Evolutionary conservation across 352 stramenopile genomes (phyloP).

Genomic region (Aphanomyces astaci): DNA sequence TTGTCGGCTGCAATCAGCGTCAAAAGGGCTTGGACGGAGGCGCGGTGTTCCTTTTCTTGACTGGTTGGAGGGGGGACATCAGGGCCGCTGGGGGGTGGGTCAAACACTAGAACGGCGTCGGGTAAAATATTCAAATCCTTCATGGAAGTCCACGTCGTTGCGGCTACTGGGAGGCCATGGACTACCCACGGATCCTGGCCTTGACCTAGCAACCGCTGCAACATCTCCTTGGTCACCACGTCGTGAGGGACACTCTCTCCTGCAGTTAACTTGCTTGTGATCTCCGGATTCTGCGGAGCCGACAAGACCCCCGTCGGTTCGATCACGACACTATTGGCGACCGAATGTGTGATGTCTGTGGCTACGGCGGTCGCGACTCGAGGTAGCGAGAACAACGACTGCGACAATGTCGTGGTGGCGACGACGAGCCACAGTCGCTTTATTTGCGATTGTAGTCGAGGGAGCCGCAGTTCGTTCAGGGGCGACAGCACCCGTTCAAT

Average conservation of each 20-base stretch:
- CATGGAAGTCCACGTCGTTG: background rate
- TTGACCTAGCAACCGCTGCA: background rate
- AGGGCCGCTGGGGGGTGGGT: background rate
- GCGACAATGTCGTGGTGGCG: background rate
- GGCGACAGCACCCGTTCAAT: background rate
- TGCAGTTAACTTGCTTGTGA: background rate
- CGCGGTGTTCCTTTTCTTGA: background rate
- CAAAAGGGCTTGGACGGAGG: background rate
- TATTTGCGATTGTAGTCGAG: background rate
- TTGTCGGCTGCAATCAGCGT: background rate
- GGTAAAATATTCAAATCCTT: background rate
- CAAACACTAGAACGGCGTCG: background rate
- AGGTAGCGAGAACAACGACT: background rate
- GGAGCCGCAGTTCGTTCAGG: background rate
- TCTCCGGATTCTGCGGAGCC: background rate
- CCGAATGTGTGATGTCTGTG: background rate
- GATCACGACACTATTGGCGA: background rate
- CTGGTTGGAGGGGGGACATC: background rate
- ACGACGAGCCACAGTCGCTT: background rate
- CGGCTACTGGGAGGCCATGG: background rate
- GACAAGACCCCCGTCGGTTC: background rate
- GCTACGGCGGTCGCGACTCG: background rate
- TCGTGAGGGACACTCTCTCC: background rate
- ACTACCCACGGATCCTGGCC: background rate
- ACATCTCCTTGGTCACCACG: background rate